Evolutionary conservation across 1,284 basidiomycete genomes (phyloP), one percentile per base, ranked within the genome.

Genomic region (Trichosporon sp.): DNA sequence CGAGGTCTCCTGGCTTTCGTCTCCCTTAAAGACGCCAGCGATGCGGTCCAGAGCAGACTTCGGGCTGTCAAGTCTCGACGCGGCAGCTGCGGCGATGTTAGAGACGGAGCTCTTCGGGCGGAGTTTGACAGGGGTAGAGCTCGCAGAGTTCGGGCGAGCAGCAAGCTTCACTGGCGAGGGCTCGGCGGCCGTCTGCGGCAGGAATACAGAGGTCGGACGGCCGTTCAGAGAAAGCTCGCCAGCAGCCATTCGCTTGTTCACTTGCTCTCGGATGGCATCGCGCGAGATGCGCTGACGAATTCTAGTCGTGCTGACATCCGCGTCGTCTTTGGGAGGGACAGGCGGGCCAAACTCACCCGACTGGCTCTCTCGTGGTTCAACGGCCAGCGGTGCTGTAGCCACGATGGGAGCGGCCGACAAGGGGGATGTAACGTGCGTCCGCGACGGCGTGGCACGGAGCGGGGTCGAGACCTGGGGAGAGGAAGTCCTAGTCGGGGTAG

Each of bases 201-300:
- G 46, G 36, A 32, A n/a, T 54, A 36, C 14, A 58, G 57, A 60
- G 10, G 34, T 23, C 16, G 62, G 57, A 10, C 33, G 44, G 16
- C 56, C 54, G 54, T 37, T 56, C 29, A 40, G 21, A 52, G 54
- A 7, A 14, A 59, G 29, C n/a, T 75, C 77, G 32, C 74, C 75
- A 0, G 76, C 64, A 2, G 63, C 76, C 13, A 76, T 70, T 9
- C 76, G 71, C 64, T 77, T 73, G 58, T 77, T 73, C 44, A 81
- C 74, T 13, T 73, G 76, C 59, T 79, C 75, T 4, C 77, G 69
- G 56, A 81, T 79, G 67, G 75, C 71, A 59, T 81, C 79, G 16
- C 78, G 72, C 7, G 77, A 79, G 64, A 81, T 80, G 27, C 79
- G 68, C 65, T 79, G 78, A 31, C 79, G 69, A n/a, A 81, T 73